phyloP scores from a whole-genome alignment of 495 filamentous ascomycete species.

The Friedmanniomyces endolithicus region DNA sequence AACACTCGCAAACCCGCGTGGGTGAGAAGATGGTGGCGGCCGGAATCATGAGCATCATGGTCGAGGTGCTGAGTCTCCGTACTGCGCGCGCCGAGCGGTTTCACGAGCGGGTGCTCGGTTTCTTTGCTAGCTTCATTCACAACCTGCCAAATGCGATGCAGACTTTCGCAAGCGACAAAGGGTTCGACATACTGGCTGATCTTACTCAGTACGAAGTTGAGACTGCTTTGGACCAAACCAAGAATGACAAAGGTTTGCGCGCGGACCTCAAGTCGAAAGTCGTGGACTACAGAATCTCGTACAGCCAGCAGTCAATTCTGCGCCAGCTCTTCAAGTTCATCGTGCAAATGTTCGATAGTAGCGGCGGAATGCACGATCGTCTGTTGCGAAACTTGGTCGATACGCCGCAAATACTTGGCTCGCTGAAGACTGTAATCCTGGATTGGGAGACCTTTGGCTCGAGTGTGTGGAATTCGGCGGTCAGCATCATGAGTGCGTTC shows the following conservation, averaged over 20 bases:
- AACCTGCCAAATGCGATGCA: constrained; percentile 68
- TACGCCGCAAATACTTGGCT: constrained; percentile 67
- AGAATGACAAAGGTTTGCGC: constrained; percentile 59
- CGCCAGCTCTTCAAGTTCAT: constrained; percentile 93
- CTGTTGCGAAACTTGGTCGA: constrained; percentile 87
- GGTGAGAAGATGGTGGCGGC: constrained; percentile 68
- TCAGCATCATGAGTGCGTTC: constrained; percentile 84
- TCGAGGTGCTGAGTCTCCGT: constrained; percentile 77
- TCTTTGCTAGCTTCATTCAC: constrained; percentile 78
- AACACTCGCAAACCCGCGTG: constrained; percentile 45
- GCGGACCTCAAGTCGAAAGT: constrained; percentile 63
- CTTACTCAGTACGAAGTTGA: constrained; percentile 71
- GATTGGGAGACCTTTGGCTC: constrained; percentile 71
- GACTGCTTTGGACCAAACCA: constrained; percentile 50
- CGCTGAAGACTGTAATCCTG: constrained; percentile 67
- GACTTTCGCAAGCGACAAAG: constrained; percentile 61
- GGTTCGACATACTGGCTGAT: constrained; percentile 75
- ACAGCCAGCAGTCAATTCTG: constrained; percentile 79
- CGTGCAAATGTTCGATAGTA: constrained; percentile 84
- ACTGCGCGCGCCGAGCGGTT: constrained; percentile 71
- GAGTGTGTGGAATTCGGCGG: constrained; percentile 83
- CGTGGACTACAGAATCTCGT: constrained; percentile 86
- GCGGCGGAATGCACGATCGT: constrained; percentile 74
- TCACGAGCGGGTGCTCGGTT: constrained; percentile 65
- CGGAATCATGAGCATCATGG: constrained; percentile 74